Evolutionary conservation across 2,329 filamentous ascomycete species (phyloP).

Genomic region (Tolypocladium tundrense): DNA sequence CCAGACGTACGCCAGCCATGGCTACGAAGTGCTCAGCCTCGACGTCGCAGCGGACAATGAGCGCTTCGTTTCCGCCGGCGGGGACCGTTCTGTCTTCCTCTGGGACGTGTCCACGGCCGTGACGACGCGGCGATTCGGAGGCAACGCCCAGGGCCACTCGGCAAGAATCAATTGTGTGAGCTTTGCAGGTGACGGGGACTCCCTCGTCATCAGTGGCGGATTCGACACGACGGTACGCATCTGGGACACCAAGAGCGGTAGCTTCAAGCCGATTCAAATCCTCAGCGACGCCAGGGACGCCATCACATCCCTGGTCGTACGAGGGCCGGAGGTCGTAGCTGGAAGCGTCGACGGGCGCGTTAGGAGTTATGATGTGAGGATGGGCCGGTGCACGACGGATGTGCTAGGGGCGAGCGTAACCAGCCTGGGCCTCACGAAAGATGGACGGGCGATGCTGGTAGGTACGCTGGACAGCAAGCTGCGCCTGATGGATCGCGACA

Average conservation of each 20-base stretch:
- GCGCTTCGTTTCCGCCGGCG: conserved; percentile 76
- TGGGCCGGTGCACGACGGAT: conserved; percentile 61
- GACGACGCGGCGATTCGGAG: conserved; percentile 65
- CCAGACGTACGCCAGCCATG: conserved; percentile 82
- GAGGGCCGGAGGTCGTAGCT: conserved; percentile 50
- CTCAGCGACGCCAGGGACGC: conserved; percentile 64
- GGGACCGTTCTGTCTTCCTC: conserved; percentile 82
- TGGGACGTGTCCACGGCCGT: conserved; percentile 84
- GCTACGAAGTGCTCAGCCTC: conserved; percentile 82
- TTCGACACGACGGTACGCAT: conserved; percentile 68
- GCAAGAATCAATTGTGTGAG: conserved; percentile 67
- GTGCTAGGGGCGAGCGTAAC: conserved; percentile 65
- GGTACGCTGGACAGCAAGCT: conserved; percentile 67
- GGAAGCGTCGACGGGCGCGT: conserved; percentile 81
- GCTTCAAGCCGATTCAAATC: conserved; percentile 58
- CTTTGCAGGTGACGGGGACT: conserved; percentile 68
- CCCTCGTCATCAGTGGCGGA: conserved; percentile 60
- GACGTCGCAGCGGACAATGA: conserved; percentile 67
- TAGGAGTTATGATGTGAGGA: conserved; percentile 71
- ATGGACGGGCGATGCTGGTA: conserved; percentile 65
- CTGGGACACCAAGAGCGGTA: conserved; percentile 56
- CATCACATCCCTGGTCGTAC: conserved; percentile 40
- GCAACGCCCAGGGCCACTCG: conserved; percentile 51
- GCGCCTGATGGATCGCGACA: conserved; percentile 68
- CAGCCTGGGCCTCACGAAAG: conserved; percentile 58